A percentile compares a stretch with the other conserved stretches of the same genome.
These are phyloP conservation scores for Daldinia bambusicola DNA, from an alignment of 495 filamentous ascomycete genomes.

Conservation along the genomic window DNA sequence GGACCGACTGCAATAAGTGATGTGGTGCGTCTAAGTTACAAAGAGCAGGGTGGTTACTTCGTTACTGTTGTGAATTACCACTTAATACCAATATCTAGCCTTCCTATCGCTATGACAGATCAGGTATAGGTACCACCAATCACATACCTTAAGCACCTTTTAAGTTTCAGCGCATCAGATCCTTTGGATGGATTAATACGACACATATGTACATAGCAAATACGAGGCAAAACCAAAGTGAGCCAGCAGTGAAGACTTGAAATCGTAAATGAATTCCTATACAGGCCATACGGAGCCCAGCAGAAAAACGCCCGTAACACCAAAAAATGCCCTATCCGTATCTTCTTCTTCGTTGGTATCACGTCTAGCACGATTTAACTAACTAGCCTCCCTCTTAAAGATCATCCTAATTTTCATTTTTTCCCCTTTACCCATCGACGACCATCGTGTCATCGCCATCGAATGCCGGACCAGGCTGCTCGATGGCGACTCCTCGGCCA, in stretches of 20 bases:
- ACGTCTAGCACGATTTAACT: slow-evolving; percentile 5
- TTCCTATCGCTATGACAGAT: too few relatives aligned
- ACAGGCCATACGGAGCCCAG: not conserved
- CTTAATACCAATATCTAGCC: too few relatives aligned
- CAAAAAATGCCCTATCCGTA: slow-evolving; percentile 29
- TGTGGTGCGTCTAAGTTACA: too few relatives aligned
- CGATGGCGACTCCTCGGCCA: slow-evolving; percentile 77
- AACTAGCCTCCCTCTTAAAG: not conserved
- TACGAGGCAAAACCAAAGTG: not conserved
- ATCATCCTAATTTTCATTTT: not conserved
- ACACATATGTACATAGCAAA: not conserved
- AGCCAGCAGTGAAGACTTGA: not conserved
- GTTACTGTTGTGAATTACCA: too few relatives aligned
- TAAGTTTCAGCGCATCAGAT: too few relatives aligned
- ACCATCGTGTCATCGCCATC: slow-evolving; percentile 96
- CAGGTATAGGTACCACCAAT: too few relatives aligned
- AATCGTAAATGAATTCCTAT: slow-evolving; percentile 13
- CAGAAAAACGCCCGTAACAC: slow-evolving; percentile 38
- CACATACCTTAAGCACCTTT: too few relatives aligned
- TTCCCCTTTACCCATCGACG: slow-evolving; percentile 52
- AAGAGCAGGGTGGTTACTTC: too few relatives aligned
- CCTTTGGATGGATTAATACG: too few relatives aligned
- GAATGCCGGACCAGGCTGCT: slow-evolving; percentile 61
- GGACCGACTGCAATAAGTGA: too few relatives aligned
- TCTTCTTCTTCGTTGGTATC: slow-evolving; percentile 41